Conservation (phyloP, 179 eudicot genomes). For the Gypsophila paniculata region DNA sequence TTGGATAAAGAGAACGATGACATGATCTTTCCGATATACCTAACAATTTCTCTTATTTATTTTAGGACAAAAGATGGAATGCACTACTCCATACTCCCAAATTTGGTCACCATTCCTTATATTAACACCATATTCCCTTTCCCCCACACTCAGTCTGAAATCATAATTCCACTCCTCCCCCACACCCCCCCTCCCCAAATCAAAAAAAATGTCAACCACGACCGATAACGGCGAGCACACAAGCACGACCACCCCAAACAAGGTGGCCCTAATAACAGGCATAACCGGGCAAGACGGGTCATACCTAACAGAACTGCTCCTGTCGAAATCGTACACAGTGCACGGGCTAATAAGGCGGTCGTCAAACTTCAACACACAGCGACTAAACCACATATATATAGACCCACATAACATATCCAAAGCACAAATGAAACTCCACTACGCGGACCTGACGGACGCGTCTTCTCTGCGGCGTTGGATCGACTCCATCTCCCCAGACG, state of each 20-base stretch:
- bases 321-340: slow-evolving; percentile 62
- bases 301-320: slow-evolving; percentile 88
- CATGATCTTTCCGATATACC: too few relatives aligned
- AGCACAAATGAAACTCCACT: slow-evolving; percentile 88
- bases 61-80: too few relatives aligned
- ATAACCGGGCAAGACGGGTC: slow-evolving; percentile 97
- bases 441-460: slow-evolving; percentile 91
- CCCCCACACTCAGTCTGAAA: too few relatives aligned
- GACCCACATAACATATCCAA: slow-evolving; percentile 83
- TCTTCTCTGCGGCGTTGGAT: slow-evolving; percentile 86
- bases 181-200: not conserved
- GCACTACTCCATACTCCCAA: too few relatives aligned
- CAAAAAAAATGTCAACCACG: slow-evolving; percentile 1
- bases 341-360: slow-evolving; percentile 89
- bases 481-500: slow-evolving; percentile 70
- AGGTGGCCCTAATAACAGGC: slow-evolving; percentile 78
- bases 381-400: slow-evolving; percentile 93
- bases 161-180: not conserved
- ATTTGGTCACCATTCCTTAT: too few relatives aligned
- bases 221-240: slow-evolving; percentile 11
- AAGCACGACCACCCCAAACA: slow-evolving; percentile 16
- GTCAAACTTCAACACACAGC: slow-evolving; percentile 91
- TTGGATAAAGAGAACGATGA: too few relatives aligned
- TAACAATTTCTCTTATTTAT: too few relatives aligned
- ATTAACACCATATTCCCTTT: too few relatives aligned